Conservation (phyloP, 176 grass and related monocot genomes). For the Guadua angustifolia region DNA sequence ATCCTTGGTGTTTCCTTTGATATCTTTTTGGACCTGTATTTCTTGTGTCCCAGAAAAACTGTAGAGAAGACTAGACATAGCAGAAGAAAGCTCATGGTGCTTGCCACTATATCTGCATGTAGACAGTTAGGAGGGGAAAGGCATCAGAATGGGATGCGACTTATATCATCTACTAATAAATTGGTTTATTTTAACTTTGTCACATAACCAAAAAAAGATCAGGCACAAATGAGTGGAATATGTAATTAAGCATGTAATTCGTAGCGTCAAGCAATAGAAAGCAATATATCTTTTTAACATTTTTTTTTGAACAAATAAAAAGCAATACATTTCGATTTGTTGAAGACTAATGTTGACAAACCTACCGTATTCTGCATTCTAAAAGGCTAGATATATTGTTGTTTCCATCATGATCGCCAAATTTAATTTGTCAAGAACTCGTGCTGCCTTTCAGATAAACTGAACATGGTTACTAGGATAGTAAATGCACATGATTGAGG, state of each 20-base stretch:
- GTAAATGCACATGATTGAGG: not conserved
- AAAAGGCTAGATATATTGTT: not conserved
- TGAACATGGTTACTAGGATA: not conserved
- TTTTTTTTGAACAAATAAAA: not conserved
- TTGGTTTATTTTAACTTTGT: not conserved
- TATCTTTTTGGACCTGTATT: not conserved
- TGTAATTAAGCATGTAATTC: not conserved
- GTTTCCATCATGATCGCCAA: not conserved
- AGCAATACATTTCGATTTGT: not conserved
- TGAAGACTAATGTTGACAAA: not conserved
- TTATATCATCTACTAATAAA: not conserved
- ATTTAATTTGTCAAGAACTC: not conserved
- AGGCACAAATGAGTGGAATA: not conserved
- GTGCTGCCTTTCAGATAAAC: not conserved
- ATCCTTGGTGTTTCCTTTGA: not conserved
- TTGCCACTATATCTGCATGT: constrained; percentile 24
- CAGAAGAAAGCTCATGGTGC: not conserved
- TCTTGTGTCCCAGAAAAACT: not conserved
- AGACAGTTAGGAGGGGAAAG: not conserved
- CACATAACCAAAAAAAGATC: not conserved
- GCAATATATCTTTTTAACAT: not conserved
- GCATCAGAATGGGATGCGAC: not conserved
- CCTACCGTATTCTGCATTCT: not conserved
- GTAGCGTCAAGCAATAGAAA: not conserved
- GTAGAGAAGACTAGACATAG: not conserved